Evolutionary conservation across 805 yeast genomes (phyloP).

Genomic region (Candida stauntonica): DNA sequence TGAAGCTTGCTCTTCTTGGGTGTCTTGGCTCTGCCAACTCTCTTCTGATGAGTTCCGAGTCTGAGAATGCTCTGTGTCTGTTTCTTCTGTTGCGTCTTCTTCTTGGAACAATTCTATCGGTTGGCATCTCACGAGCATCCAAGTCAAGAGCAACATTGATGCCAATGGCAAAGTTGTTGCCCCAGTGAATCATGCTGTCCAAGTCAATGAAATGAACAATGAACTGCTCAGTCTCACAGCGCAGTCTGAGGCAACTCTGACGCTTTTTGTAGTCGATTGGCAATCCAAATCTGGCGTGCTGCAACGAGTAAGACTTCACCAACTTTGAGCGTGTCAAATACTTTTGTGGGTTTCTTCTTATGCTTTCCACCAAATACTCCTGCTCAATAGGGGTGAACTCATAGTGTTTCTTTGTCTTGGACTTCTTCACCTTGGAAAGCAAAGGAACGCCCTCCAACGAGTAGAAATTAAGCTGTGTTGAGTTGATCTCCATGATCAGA

Average conservation of each 20-base stretch:
- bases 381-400: conserved; percentile 25
- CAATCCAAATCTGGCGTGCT: conserved; percentile 77
- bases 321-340: conserved; percentile 29
- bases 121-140: conserved; percentile 65
- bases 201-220: conserved; percentile 59
- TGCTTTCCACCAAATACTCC: conserved; percentile 21
- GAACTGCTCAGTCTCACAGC: conserved; percentile 83
- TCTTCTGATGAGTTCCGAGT: conserved; percentile 25
- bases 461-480: conserved; percentile 79
- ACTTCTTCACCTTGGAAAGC: conserved; percentile 28
- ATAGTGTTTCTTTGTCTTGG: conserved; percentile 25
- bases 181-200: conserved; percentile 75
- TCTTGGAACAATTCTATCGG: conserved; percentile 76
- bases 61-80: conserved; percentile 26
- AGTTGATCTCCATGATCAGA: conserved; percentile 69
- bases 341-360: conserved; percentile 13
- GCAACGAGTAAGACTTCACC: conserved; percentile 70
- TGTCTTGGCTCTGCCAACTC: conserved; percentile 22
- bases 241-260: conserved; percentile 61
- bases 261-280: conserved; percentile 81
- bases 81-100: conserved; percentile 47
- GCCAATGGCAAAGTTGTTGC: conserved; percentile 65
- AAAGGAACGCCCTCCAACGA: conserved; percentile 33
- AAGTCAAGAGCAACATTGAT: conserved; percentile 78
- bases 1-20: conserved; percentile 20